phyloP scores from a whole-genome alignment of 2,329 filamentous ascomycete species.

The Aulographum hederae region DNA sequence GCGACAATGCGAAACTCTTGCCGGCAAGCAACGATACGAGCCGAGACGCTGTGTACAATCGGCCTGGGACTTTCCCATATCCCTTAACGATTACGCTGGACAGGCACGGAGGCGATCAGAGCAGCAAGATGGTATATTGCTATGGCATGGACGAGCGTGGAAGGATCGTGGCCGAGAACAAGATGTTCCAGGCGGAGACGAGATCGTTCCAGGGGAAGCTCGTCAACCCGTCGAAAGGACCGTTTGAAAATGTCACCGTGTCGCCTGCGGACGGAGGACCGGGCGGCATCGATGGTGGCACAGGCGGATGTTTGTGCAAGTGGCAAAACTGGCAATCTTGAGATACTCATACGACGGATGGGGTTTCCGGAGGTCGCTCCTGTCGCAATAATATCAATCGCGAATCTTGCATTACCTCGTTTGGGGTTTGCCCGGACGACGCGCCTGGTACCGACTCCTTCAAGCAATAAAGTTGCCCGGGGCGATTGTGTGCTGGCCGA shows the following conservation, averaged over 20 bases:
- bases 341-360: too few relatives aligned
- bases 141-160: slow-evolving; percentile 33
- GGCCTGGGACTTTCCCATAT: slow-evolving; percentile 41
- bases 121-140: slow-evolving; percentile 40
- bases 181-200: slow-evolving; percentile 33
- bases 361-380: too few relatives aligned
- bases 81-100: slow-evolving; percentile 41
- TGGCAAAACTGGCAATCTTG: slow-evolving; percentile 41
- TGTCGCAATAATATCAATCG: too few relatives aligned
- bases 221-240: slow-evolving; percentile 30
- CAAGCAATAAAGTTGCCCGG: too few relatives aligned
- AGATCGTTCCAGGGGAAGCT: slow-evolving; percentile 30
- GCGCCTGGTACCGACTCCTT: too few relatives aligned
- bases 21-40: slow-evolving; percentile 2
- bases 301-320: slow-evolving; percentile 38
- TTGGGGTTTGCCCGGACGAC: too few relatives aligned
- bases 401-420: too few relatives aligned
- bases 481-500: too few relatives aligned
- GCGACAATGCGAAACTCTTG: background rate
- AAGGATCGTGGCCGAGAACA: slow-evolving; percentile 24
- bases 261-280: slow-evolving; percentile 8
- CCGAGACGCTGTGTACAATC: slow-evolving; percentile 19
- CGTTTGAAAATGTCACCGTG: slow-evolving; percentile 18
- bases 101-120: slow-evolving; percentile 36
- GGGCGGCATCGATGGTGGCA: slow-evolving; percentile 38